Evolutionary conservation across 257 asterid species (phyloP).

Genomic region (Lavandula angustifolia): DNA sequence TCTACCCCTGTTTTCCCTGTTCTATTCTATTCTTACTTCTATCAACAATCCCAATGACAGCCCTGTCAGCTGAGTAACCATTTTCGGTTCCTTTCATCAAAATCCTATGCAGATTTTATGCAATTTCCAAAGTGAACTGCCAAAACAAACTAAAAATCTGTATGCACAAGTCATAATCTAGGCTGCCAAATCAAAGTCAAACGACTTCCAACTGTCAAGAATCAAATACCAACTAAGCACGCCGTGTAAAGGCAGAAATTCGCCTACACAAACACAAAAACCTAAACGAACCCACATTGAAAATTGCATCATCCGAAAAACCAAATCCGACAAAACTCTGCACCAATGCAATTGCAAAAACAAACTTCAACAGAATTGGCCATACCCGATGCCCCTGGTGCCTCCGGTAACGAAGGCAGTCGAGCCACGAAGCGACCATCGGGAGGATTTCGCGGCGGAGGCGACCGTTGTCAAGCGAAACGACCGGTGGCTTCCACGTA

Average conservation of each 20-base stretch:
- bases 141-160: not conserved
- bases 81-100: not conserved
- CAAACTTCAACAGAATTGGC: not conserved
- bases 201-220: not conserved
- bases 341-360: not conserved
- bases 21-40: not conserved
- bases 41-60: not conserved
- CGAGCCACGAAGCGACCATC: conserved; percentile 62
- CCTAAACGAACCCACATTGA: no score
- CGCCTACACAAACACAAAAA: no score
- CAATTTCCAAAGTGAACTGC: not conserved
- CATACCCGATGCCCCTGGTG: conserved; percentile 63
- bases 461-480: conserved; percentile 35
- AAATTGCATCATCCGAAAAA: not conserved
- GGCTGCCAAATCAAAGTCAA: conserved; percentile 14
- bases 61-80: no score
- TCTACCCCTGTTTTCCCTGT: not conserved
- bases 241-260: not conserved
- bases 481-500: conserved; percentile 11
- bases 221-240: not conserved
- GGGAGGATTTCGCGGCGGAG: conserved; percentile 29
- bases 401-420: conserved; percentile 68
- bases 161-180: not conserved
- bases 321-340: not conserved
- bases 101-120: not conserved